A percentile compares a stretch with the other conserved stretches of the same genome.
phyloP scores from a whole-genome alignment of 2,329 filamentous ascomycete genomes.

The Exophiala aquamarina region DNA sequence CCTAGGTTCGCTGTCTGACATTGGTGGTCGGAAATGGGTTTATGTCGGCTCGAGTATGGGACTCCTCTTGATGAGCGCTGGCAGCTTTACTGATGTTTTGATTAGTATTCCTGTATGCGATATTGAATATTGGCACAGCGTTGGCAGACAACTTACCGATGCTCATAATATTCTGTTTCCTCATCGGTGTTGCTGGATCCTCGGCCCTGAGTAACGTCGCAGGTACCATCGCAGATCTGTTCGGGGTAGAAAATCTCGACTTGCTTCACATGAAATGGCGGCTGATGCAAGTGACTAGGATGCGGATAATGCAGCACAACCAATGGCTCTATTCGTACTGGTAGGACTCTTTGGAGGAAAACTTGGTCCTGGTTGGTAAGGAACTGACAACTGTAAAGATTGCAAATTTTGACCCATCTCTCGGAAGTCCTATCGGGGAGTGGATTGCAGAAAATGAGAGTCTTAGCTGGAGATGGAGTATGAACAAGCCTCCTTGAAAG shows the following conservation, averaged over 20 bases:
- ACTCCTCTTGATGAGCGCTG: neutral
- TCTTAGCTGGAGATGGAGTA: constrained; percentile 40
- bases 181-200: constrained; percentile 37
- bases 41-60: constrained; percentile 37
- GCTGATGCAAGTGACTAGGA: constrained; percentile 14
- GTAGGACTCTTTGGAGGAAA: no score
- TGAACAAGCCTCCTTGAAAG: neutral
- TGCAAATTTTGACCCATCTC: constrained; percentile 41
- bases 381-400: no score
- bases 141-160: constrained; percentile 38
- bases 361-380: no score
- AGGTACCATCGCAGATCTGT: constrained; percentile 38
- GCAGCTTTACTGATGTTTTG: neutral
- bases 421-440: constrained; percentile 43
- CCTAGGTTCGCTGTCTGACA: constrained; percentile 40
- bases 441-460: constrained; percentile 39
- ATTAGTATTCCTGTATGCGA: constrained; percentile 32
- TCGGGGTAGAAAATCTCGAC: constrained; percentile 37
- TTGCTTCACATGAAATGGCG: no score
- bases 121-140: constrained; percentile 39
- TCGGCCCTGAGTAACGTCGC: constrained; percentile 39
- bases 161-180: constrained; percentile 41
- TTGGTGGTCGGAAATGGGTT: constrained; percentile 46
- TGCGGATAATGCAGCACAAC: constrained; percentile 37
- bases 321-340: constrained; percentile 44